phyloP scores from a whole-genome alignment of 495 filamentous ascomycete species.

The Aspergillus bertholletiae region DNA sequence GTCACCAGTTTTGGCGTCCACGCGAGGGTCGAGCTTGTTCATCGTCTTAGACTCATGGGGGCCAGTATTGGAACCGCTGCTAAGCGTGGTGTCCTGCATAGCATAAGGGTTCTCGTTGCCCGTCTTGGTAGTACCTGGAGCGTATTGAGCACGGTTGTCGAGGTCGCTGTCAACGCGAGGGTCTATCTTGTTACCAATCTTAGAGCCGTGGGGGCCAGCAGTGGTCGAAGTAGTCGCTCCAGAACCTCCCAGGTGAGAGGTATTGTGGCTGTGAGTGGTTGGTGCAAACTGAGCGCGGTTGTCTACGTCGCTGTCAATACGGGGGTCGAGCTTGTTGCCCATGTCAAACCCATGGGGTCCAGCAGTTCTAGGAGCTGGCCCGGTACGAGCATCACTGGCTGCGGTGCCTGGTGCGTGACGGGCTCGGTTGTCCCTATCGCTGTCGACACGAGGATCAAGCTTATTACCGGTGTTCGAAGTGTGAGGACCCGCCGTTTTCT shows the following conservation, averaged over 20 bases:
- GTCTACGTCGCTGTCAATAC: conserved; percentile 17
- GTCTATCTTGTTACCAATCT: conserved; percentile 46
- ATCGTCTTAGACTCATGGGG: conserved; percentile 47
- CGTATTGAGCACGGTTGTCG: conserved; percentile 34
- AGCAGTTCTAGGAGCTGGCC: conserved; percentile 10
- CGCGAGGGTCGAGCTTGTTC: conserved; percentile 51
- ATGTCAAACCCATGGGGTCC: conserved; percentile 43
- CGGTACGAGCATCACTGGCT: background rate
- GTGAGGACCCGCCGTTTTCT: conserved; percentile 38
- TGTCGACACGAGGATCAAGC: conserved; percentile 41
- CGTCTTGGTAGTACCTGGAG: conserved; percentile 13
- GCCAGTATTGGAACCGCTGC: conserved; percentile 27
- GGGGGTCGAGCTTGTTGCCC: conserved; percentile 44
- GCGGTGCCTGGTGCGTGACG: conserved; percentile 30
- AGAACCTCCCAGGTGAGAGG: conserved; percentile 3
- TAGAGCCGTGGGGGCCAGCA: conserved; percentile 41
- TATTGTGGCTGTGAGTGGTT: conserved; percentile 17
- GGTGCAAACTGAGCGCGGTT: conserved; percentile 24
- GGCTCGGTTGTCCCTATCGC: background rate
- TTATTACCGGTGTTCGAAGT: conserved; percentile 42
- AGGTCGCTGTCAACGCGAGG: conserved; percentile 46
- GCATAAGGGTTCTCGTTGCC: conserved; percentile 17
- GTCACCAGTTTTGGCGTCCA: conserved; percentile 18
- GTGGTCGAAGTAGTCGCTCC: conserved; percentile 13
- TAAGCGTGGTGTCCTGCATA: conserved; percentile 14